phyloP scores from a whole-genome alignment of 495 filamentous ascomycete species.

The Hypoxylon rickii region DNA sequence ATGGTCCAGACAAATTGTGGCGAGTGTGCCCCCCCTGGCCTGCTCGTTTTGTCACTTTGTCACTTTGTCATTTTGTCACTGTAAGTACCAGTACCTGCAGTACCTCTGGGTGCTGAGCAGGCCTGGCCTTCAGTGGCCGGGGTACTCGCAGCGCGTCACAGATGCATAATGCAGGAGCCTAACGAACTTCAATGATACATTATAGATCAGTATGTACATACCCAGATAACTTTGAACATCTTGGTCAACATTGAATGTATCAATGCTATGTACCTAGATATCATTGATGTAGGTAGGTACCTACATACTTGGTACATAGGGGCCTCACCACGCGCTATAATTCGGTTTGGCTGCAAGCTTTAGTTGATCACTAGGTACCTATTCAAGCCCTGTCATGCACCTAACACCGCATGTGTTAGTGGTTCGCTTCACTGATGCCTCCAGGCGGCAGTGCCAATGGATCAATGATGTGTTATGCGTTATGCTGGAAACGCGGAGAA shows the following conservation, averaged over 20 bases:
- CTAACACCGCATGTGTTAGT: too few relatives aligned
- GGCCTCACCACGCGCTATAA: too few relatives aligned
- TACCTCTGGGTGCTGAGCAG: slow-evolving; percentile 16
- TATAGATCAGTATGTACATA: slow-evolving; percentile 12
- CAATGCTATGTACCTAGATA: neutral
- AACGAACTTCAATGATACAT: slow-evolving; percentile 20
- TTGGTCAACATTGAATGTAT: too few relatives aligned
- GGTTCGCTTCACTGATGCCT: slow-evolving; percentile 12
- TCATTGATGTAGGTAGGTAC: neutral
- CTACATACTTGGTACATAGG: neutral
- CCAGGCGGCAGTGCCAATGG: too few relatives aligned
- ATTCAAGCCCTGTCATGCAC: too few relatives aligned
- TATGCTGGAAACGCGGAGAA: slow-evolving; percentile 10
- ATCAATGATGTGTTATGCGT: slow-evolving; percentile 13
- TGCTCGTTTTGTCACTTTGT: neutral
- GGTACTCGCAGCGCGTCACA: slow-evolving; percentile 24
- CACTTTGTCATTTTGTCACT: slow-evolving; percentile 4
- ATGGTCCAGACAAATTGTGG: slow-evolving; percentile 27
- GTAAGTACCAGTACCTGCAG: slow-evolving; percentile 33
- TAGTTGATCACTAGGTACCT: neutral
- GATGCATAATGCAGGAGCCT: slow-evolving; percentile 28
- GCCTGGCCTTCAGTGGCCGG: slow-evolving; percentile 8
- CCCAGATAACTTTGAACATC: neutral
- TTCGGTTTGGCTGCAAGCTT: too few relatives aligned
- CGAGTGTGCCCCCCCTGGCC: slow-evolving; percentile 17